Conservation (phyloP, 495 filamentous ascomycete genomes). For the Barbatosphaeria neglecta region DNA sequence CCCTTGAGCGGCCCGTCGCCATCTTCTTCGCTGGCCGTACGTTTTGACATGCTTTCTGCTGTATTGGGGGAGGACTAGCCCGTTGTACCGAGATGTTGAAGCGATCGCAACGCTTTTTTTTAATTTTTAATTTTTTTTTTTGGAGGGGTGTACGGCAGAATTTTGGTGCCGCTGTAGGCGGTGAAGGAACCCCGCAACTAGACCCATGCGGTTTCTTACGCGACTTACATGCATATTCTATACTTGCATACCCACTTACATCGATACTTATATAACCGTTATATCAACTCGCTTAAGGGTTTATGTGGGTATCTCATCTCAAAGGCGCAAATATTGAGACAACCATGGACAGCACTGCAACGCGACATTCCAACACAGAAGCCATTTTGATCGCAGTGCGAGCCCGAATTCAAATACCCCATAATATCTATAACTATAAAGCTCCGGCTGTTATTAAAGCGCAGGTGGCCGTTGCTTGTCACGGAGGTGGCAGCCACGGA, state of each 20-base stretch:
- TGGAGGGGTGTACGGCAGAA: not conserved
- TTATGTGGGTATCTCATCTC: too few species aligned
- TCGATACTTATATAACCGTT: too few species aligned
- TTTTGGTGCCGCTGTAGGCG: not conserved
- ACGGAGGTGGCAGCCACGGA: not conserved
- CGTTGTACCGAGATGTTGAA: not conserved
- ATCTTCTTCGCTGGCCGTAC: constrained; percentile 45
- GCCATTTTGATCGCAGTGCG: too few species aligned
- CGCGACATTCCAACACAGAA: too few species aligned
- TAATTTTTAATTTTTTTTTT: not conserved
- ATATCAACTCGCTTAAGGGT: too few species aligned
- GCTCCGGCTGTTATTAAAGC: not conserved
- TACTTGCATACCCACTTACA: not conserved
- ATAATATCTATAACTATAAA: too few species aligned
- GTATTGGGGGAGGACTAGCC: constrained; percentile 4
- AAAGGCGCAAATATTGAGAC: too few species aligned
- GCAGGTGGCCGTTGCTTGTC: too few species aligned
- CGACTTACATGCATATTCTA: not conserved
- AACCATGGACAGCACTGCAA: too few species aligned
- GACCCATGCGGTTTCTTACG: too few species aligned
- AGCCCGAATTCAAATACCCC: too few species aligned
- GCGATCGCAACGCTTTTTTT: not conserved
- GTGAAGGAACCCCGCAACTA: not conserved
- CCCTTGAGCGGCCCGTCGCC: constrained; percentile 52
- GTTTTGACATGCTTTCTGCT: constrained; percentile 59